Base-by-base conservation (phyloP, 495 filamentous ascomycete species). In the Penicillium antarcticum region DNA sequence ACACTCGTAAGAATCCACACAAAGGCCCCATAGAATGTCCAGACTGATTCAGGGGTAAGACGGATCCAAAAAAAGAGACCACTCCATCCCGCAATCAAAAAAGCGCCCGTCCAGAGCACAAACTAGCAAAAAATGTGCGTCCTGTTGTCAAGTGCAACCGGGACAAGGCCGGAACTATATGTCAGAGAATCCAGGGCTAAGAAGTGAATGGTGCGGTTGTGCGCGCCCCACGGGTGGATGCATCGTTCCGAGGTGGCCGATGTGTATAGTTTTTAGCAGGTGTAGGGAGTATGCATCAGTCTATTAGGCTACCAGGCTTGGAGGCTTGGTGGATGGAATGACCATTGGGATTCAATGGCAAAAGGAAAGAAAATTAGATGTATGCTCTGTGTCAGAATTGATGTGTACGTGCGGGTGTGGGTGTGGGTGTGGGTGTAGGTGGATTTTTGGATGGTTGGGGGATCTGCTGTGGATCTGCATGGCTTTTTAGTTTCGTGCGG, bases 91-190 rank as follows among this genome's bases (percentile, higher is more conserved):
- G 13, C 12, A 32, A 32, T n/a, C n/a, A 23, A 46, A 35, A 11
- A n/a, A 29, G 34, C 26, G 18, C 1, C 44, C 16, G 21, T 31
- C 45, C 34, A 38, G 34, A 47, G 21, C 37, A 17, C 33, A 19
- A 41, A 35, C 19, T 42, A 42, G 32, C 26, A 7, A 29, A 29
- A 29, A 29, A 29, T 8, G 5, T 29, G 26, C 23, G 31, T 46
- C 44, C 38, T 49, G 47, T 49, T 49, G 47, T 49, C 47, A 49
- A 49, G 39, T 39, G 47, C 47, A 49, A 49, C 47, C 47, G 47
- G 47, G 47, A 41, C 31, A 40, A n/a, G 19, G 29, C 37, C 38
- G 14, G 26, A 29, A 29, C 9, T 29, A 29, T 29, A 29, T 29
- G 26, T 29, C 26, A 10, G 26, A 29, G 26, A 2, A 29, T 29